These are phyloP conservation scores for Phytophthora cactorum DNA, from an alignment of 352 stramenopile genomes.

Conservation along the genomic window DNA sequence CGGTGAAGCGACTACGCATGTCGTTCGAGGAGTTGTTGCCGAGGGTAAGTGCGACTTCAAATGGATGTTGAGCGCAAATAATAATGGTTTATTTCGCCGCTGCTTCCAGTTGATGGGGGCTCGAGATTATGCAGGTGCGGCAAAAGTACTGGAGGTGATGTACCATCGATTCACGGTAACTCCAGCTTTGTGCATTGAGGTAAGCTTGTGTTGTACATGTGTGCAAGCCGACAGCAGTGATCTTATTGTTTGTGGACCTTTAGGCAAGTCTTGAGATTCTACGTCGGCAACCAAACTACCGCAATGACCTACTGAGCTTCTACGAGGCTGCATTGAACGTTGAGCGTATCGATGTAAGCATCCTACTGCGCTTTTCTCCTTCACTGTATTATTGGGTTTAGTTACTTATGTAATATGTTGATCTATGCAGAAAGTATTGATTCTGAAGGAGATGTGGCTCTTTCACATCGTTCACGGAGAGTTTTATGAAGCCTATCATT, in stretches of 20 bases:
- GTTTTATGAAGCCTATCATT: constrained; percentile 80
- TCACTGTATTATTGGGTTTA: constrained; percentile 1
- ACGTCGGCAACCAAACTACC: constrained; percentile 55
- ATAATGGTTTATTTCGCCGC: neutral
- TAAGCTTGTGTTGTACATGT: constrained; percentile 19
- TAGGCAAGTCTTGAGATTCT: constrained; percentile 84
- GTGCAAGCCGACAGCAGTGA: neutral
- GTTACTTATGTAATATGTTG: constrained; percentile 5
- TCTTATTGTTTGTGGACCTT: constrained; percentile 2
- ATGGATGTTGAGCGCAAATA: neutral
- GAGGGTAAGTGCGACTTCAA: constrained; percentile 34
- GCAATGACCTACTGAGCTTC: constrained; percentile 61
- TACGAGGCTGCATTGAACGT: constrained; percentile 56
- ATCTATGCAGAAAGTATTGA: constrained; percentile 53
- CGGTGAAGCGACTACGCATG: constrained; percentile 43
- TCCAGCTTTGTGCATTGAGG: constrained; percentile 70
- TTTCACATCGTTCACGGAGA: constrained; percentile 73
- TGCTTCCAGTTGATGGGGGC: constrained; percentile 60
- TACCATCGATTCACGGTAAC: constrained; percentile 73
- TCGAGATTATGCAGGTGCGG: constrained; percentile 72
- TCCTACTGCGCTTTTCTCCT: neutral
- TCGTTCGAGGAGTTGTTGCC: constrained; percentile 59
- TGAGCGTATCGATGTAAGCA: constrained; percentile 57
- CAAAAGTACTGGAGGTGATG: constrained; percentile 67
- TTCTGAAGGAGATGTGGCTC: constrained; percentile 80